Conservation (phyloP, 2,329 filamentous ascomycete species). For the Claviceps humidiphila region DNA sequence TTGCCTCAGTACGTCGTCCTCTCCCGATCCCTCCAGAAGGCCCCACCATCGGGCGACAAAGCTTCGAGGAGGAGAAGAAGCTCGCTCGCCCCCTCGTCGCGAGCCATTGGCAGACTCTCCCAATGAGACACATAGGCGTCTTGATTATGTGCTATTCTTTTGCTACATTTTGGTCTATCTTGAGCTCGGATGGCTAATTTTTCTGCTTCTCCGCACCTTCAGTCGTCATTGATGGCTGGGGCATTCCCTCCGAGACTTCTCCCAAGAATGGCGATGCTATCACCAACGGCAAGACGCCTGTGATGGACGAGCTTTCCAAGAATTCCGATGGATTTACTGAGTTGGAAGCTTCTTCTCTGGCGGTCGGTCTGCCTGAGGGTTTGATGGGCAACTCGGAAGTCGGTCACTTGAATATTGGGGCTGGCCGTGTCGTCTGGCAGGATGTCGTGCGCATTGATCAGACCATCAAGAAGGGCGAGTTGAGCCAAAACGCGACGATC, state of each 20-base stretch:
- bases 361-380: constrained; percentile 89
- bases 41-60: constrained; percentile 7
- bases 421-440: constrained; percentile 95
- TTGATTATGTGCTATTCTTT: constrained; percentile 29
- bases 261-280: constrained; percentile 90
- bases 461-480: constrained; percentile 72
- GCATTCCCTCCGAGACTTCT: constrained; percentile 67
- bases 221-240: constrained; percentile 99
- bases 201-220: constrained; percentile 33
- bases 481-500: constrained; percentile 65
- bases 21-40: constrained; percentile 16
- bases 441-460: constrained; percentile 94
- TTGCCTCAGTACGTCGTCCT: constrained; percentile 44
- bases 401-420: constrained; percentile 96
- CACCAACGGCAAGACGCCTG: constrained; percentile 78
- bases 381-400: constrained; percentile 99
- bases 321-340: constrained; percentile 75
- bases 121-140: constrained; percentile 4
- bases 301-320: constrained; percentile 86
- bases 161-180: constrained; percentile 43
- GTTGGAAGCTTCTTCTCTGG: constrained; percentile 89
- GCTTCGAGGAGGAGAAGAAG: neutral
- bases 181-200: constrained; percentile 46
- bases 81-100: constrained; percentile 10
- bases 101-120: constrained; percentile 4